Base-by-base conservation (phyloP, 768 basidiomycete genomes). In the Dictyophora rubrovolvata region DNA sequence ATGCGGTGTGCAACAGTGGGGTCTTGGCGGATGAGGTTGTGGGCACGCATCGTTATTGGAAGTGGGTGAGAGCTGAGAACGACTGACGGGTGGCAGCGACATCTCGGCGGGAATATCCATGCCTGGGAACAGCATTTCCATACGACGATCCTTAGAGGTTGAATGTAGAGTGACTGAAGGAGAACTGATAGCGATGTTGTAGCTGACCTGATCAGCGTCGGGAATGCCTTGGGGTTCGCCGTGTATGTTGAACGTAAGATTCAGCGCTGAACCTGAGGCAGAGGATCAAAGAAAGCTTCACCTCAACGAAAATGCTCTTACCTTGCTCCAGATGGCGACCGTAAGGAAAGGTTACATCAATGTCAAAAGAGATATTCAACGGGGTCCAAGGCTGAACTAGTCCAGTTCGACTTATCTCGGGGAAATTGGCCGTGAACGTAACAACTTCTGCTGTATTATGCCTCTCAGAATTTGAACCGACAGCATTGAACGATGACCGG, bases 321-420 rank as follows among this genome's bases (percentile, higher is more conserved):
- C 54, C 54, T 55, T 46, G 54, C 36, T 12, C 35, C 23, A 55
- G 5, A 17, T 42, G 54, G 18, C 54, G 42, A 47, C 54, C 54
- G 23, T 37, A 28, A 10, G 54, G 36, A 21, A 55, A 55, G 9
- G 16, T 47, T 22, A 42, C 20, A 36, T 55, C 54, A 20, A 55
- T 5, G 2, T 36, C n/a, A 55, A 46, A 46, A 21, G 28, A 28
- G 2, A 28, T 55, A 12, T 36, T 46, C 54, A 17, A 36, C 23
- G 21, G 36, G 2, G 22, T n/a, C 51, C 8, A 33, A 23, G 21
- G 4, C 20, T 14, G 18, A 18, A 2, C 37, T 12, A 11, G 17
- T 34, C 28, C n/a, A n/a, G n/a, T n/a, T n/a, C n/a, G n/a, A n/a
- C n/a, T n/a, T 48, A 33, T 5, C 21, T 21, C 21, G 3, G 2